Conservation (phyloP, 163 green algal species). For the Chlamydomonas reinhardtii region DNA sequence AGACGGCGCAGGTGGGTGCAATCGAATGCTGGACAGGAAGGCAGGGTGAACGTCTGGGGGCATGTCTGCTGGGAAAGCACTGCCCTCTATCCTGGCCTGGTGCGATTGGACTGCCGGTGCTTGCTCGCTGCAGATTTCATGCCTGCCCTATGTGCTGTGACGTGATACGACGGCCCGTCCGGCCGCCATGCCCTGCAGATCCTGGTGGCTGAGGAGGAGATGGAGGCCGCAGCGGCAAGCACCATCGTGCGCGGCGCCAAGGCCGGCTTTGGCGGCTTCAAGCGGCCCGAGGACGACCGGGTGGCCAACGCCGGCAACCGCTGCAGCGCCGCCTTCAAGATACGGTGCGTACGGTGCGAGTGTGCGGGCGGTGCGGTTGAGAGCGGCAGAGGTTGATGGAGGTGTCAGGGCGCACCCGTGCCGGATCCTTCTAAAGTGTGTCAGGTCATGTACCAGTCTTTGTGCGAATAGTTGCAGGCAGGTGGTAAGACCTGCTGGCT, state of each 20-base stretch:
- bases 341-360: background rate
- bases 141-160: too few species aligned
- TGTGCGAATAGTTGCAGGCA: too few species aligned
- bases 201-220: slow-evolving; percentile 32
- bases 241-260: background rate
- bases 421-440: too few species aligned
- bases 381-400: background rate
- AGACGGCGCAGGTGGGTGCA: slow-evolving; percentile 28
- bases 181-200: background rate
- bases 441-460: too few species aligned
- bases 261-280: background rate
- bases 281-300: slow-evolving; percentile 11
- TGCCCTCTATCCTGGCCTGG: too few species aligned
- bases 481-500: too few species aligned
- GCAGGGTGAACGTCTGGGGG: background rate
- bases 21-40: background rate
- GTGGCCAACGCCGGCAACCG: slow-evolving; percentile 24
- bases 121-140: background rate
- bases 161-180: background rate
- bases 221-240: background rate
- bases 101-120: too few species aligned
- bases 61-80: too few species aligned
- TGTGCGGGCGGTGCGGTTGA: background rate
- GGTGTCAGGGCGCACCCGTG: too few species aligned
- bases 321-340: slow-evolving; percentile 6